A percentile compares a stretch with the other conserved stretches of the same genome.
These are phyloP conservation scores for Boletus rubroflammeus DNA, from an alignment of 768 basidiomycete genomes.

Conservation along the genomic window DNA sequence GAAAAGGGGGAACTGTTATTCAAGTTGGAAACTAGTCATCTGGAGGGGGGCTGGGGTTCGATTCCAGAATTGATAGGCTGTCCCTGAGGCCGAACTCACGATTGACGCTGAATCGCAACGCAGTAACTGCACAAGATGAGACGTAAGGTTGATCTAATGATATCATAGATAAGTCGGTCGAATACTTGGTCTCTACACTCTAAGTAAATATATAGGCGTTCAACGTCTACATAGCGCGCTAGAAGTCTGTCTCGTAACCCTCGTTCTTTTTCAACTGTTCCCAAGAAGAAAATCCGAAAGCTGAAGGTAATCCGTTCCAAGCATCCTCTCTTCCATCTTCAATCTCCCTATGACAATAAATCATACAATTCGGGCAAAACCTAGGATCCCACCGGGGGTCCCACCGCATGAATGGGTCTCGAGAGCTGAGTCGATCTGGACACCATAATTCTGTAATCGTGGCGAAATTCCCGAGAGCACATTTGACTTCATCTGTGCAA, in stretches of 20 bases:
- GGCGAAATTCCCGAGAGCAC: conserved; percentile 19
- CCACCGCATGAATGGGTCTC: conserved; percentile 25
- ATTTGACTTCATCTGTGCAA: conserved; percentile 20
- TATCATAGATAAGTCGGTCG: neutral
- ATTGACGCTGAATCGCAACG: too few relatives aligned
- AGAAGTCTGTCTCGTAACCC: conserved; percentile 6
- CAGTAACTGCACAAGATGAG: too few relatives aligned
- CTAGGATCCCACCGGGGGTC: conserved; percentile 19
- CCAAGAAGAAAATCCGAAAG: conserved; percentile 19
- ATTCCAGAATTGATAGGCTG: too few relatives aligned
- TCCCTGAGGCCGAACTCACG: too few relatives aligned
- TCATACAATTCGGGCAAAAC: conserved; percentile 18
- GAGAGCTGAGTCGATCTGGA: conserved; percentile 14
- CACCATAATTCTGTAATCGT: conserved; percentile 23
- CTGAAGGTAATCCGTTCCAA: conserved; percentile 18
- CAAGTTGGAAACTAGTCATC: too few relatives aligned
- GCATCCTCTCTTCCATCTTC: conserved; percentile 26
- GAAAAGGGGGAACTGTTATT: too few relatives aligned
- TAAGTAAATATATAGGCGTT: conserved; percentile 1
- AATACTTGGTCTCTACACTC: neutral
- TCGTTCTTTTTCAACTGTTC: conserved; percentile 6
- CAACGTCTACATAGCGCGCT: neutral
- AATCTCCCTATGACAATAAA: conserved; percentile 25
- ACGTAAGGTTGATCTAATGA: too few relatives aligned
- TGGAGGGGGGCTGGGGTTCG: too few relatives aligned